Evolutionary conservation across 2,329 filamentous ascomycete genomes (phyloP), one percentile per base, ranked within the genome.

Genomic region (Metarhizium humberi): DNA sequence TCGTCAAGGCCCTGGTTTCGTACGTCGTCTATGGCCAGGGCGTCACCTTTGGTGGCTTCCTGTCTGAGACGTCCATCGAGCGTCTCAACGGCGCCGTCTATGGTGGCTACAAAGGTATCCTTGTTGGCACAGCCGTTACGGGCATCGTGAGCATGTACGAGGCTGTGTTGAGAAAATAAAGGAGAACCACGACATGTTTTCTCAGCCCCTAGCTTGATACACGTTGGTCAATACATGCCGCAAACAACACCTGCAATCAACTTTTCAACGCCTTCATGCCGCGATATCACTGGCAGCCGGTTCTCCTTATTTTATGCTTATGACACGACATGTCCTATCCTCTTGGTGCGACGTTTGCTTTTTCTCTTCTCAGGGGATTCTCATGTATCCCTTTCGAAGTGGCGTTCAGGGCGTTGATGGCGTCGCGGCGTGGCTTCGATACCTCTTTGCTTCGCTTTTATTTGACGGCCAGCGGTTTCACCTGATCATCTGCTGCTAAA

Each of bases 1-100:
- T 97, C 56, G 83, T 83, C 63, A 96, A 96, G 76, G 92, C 87
- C 0, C 69, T 97, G 54, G 71, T 92, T 57, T 85, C 88, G 7
- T 96, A 88, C 69, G 79, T 92, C 38, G 85, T 96, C 18, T 96
- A 92, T 67, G 82, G 79, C 10, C 83, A 86, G 67, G 82, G 81
- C 38, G 78, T 80, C 52, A 81, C 78, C 50, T 80, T 86, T 55
- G 75, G 80, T 50, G 86, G 86, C 36, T 75, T 84, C 53, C 75
- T 90, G 56, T 77, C 81, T 56, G 74, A 78, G 32, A 71, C 75
- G 16, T 81, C 82, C 6, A 84, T 90, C 51, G 73, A 73, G 53
- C 78, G 80, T 55, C 83, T 94, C 59, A 80, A 86, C 61, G 71
- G 73, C 3, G 82, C 86, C 45, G 73, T 92, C 48, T 88, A 86